Evolutionary conservation across 1,284 basidiomycete species (phyloP).

Genomic region (Rhodotorula sp.): DNA sequence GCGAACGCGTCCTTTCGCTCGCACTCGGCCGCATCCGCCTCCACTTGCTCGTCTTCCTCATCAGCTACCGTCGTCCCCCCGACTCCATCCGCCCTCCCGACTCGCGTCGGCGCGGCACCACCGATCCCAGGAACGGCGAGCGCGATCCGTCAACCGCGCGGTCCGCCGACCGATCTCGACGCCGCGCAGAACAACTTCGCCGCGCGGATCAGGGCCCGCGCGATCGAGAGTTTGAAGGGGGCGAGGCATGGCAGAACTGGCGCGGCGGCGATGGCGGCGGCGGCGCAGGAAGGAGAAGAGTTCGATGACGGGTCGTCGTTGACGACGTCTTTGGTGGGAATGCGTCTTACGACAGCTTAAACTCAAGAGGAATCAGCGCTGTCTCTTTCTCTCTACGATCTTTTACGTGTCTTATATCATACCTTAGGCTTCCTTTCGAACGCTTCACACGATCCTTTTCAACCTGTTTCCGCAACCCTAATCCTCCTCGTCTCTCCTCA

Average conservation of each 20-base stretch:
- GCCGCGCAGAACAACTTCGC: constrained; percentile 18
- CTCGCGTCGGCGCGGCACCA: neutral
- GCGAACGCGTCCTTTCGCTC: neutral
- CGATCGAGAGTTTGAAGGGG: constrained; percentile 7
- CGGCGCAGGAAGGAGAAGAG: neutral
- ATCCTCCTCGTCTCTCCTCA: too few species aligned
- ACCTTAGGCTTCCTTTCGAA: too few species aligned
- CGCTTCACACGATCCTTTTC: too few species aligned
- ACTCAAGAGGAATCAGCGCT: neutral
- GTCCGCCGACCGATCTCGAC: constrained; percentile 25
- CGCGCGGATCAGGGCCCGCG: constrained; percentile 9
- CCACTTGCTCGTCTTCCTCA: neutral
- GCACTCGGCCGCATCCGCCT: neutral
- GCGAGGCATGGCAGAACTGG: neutral
- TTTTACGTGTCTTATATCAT: too few species aligned
- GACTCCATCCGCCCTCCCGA: neutral
- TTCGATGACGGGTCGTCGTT: neutral
- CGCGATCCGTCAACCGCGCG: constrained; percentile 26
- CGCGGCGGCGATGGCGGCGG: neutral
- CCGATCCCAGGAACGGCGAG: constrained; percentile 14
- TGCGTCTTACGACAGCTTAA: too few species aligned
- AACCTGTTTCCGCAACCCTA: too few species aligned
- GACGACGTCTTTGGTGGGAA: too few species aligned
- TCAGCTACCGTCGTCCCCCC: neutral
- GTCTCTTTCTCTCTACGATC: neutral